These are phyloP conservation scores for Hibiscus mutabilis DNA, from an alignment of 345 rosid species.

Conservation along the genomic window DNA sequence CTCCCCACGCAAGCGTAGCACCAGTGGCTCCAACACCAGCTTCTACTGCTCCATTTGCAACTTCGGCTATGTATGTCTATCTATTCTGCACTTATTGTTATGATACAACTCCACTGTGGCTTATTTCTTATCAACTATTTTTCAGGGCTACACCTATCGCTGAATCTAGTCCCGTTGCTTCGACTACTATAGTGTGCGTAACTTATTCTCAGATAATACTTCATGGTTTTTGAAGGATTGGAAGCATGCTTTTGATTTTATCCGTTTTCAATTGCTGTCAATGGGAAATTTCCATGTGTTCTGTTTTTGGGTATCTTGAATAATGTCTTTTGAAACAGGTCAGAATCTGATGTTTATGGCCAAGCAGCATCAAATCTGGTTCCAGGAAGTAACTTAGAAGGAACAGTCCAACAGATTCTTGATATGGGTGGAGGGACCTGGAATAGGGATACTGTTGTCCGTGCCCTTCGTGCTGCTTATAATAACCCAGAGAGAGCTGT, in stretches of 20 bases:
- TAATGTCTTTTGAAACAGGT: background rate
- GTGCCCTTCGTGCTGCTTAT: constrained; percentile 94
- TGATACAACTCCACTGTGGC: background rate
- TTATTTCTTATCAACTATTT: background rate
- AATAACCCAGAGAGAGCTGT: constrained; percentile 98
- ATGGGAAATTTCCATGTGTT: background rate
- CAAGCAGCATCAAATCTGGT: constrained; percentile 89
- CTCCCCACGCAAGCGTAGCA: constrained; percentile 37
- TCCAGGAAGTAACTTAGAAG: constrained; percentile 81
- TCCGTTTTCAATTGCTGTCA: background rate
- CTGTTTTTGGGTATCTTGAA: background rate
- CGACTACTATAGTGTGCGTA: constrained; percentile 18
- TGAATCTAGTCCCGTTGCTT: constrained; percentile 30
- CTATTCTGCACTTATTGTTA: background rate
- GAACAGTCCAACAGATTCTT: constrained; percentile 76
- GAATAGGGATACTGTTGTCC: constrained; percentile 82
- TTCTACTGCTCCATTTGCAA: background rate
- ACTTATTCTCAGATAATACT: constrained; percentile 9
- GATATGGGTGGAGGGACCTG: constrained; percentile 96
- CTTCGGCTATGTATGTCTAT: background rate
- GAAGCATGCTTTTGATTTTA: constrained; percentile 10
- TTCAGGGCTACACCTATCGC: constrained; percentile 12
- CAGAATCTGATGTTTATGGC: constrained; percentile 23
- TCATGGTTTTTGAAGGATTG: background rate
- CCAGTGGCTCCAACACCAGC: constrained; percentile 17